These are phyloP conservation scores for Leishmania turanica DNA, from an alignment of 208 protist genomes.

Conservation along the genomic window DNA sequence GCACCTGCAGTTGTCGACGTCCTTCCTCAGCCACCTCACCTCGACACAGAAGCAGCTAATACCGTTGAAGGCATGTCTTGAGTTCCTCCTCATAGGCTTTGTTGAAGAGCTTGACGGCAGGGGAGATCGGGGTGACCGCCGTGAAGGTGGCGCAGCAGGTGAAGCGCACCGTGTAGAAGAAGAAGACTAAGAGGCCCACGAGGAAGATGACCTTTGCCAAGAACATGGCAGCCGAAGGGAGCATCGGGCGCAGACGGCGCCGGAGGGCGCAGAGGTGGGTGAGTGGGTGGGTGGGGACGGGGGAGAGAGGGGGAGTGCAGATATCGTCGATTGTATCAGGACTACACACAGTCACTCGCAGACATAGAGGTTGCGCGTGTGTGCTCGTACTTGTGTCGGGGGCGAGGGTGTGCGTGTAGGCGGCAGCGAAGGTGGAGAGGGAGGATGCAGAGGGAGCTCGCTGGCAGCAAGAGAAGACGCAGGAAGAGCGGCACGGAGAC, in stretches of 20 bases:
- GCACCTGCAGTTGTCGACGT: background rate
- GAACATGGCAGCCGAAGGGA: conserved; percentile 3
- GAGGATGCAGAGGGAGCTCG: background rate
- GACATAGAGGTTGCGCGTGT: background rate
- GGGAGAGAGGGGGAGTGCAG: background rate
- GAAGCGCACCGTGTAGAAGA: conserved; percentile 61
- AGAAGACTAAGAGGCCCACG: conserved; percentile 48
- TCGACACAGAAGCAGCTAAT: conserved; percentile 26
- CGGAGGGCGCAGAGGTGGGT: background rate
- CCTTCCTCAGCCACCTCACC: background rate
- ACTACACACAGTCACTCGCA: background rate
- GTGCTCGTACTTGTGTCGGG: background rate
- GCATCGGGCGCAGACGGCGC: background rate
- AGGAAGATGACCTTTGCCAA: conserved; percentile 47
- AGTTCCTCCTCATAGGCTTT: conserved; percentile 51
- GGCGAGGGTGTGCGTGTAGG: background rate
- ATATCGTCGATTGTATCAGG: no score
- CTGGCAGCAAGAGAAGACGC: background rate
- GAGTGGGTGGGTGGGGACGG: background rate
- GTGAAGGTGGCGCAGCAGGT: conserved; percentile 79
- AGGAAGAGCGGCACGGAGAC: background rate
- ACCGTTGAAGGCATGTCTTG: conserved; percentile 49
- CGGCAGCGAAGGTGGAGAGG: background rate
- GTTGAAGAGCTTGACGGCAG: conserved; percentile 45
- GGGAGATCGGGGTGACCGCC: conserved; percentile 48